Evolutionary conservation across 768 basidiomycete genomes (phyloP), one percentile per base, ranked within the genome.

Genomic region (Pisolithus orientalis): DNA sequence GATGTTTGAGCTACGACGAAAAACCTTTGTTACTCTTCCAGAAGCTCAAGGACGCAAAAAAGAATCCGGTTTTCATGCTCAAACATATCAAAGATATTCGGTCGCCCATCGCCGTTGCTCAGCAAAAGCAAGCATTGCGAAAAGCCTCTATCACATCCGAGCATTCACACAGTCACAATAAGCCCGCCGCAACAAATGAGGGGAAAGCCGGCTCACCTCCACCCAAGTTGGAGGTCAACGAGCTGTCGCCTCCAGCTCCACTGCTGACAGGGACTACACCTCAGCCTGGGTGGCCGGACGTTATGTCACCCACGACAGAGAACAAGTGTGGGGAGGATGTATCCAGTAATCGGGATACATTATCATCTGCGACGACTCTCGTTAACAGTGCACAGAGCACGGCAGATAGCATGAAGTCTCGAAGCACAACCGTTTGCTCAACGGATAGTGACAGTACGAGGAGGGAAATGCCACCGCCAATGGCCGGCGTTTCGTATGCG

Each of bases 61-160:
- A 97, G 72, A 94, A 96, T 56, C 95, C 96, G 2, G 95, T 99
- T 7, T 99, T 99, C 70, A 99, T 99, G 96, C 80, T 95, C 50
- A 90, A 94, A 57, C 91, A 95, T 57, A 94, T 94, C 70, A 70
- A 70, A 64, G 96, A 99, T 63, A 97, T 99, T 54, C 87, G 92
- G 44, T 96, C 94, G 6, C 96, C 96, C 0, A 98, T 98, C 56
- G 92, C 85, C 8, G 93, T 98, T 39, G 96, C 96, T 3, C 89
- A 94, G 61, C 90, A 94, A 67, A 99, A 99, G 68, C 94, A 96
- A 63, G 90, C 90, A 2, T 80, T 87, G 8, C 84, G 93, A 42
- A 90, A 89, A 69, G 88, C 87, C 5, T 83, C 83, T 9, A 59
- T 66, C 44, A 63, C 66, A 2, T 61, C 68, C 6, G 68, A 68